Evolutionary conservation across 2,329 filamentous ascomycete genomes (phyloP).

Genomic region (Penicillium aurantiogriseum): DNA sequence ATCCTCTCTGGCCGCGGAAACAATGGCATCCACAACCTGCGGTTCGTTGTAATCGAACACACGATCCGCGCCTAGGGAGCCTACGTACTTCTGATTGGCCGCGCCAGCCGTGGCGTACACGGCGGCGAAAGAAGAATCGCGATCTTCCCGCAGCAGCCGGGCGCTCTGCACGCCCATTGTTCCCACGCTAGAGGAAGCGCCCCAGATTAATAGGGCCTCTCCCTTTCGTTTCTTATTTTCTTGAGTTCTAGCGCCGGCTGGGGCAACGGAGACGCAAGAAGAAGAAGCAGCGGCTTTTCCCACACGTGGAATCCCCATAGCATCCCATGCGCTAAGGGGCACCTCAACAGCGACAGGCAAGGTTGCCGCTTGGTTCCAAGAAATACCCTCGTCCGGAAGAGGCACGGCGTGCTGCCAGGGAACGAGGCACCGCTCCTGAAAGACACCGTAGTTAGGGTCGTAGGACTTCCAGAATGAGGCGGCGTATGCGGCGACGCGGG

Average conservation of each 20-base stretch:
- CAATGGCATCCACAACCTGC: slow-evolving; percentile 30
- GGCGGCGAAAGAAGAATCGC: slow-evolving; percentile 33
- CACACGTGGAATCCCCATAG: slow-evolving; percentile 34
- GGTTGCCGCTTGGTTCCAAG: slow-evolving; percentile 44
- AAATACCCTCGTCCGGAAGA: slow-evolving; percentile 34
- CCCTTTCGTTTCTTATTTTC: slow-evolving; percentile 15
- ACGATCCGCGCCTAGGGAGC: slow-evolving; percentile 31
- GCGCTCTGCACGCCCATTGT: slow-evolving; percentile 47
- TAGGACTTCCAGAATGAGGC: slow-evolving; percentile 45
- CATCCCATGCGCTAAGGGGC: slow-evolving; percentile 42
- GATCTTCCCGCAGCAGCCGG: slow-evolving; percentile 37
- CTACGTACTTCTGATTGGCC: slow-evolving; percentile 37
- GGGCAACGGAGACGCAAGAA: background rate
- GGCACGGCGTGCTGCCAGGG: slow-evolving; percentile 43
- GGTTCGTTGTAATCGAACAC: slow-evolving; percentile 45
- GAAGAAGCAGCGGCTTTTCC: slow-evolving; percentile 15
- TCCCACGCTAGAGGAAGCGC: slow-evolving; percentile 48
- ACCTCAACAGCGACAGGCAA: slow-evolving; percentile 43
- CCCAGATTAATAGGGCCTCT: slow-evolving; percentile 46
- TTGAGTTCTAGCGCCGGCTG: background rate
- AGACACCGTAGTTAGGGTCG: slow-evolving; percentile 49
- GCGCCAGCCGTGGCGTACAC: slow-evolving; percentile 46
- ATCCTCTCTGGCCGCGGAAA: slow-evolving; percentile 39
- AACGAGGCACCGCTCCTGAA: slow-evolving; percentile 46
- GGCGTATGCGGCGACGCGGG: slow-evolving; percentile 43